These are phyloP conservation scores for Abrus pulchellus DNA, from an alignment of 306 rosid genomes.

Conservation along the genomic window DNA sequence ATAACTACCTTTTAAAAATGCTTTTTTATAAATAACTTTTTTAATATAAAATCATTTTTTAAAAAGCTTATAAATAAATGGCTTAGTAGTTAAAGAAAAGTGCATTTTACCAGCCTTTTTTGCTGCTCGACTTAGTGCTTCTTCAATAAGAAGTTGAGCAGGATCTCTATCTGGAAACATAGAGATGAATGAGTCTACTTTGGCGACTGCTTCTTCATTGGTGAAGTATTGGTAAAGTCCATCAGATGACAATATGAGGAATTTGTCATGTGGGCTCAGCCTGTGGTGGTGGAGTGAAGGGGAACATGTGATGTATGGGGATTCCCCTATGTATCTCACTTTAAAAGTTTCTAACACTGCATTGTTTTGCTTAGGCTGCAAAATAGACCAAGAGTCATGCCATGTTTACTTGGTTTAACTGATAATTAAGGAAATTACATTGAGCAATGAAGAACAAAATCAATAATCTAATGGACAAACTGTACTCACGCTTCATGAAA, in stretches of 20 bases:
- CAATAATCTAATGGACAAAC: too few relatives aligned
- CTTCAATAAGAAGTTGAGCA: constrained; percentile 83
- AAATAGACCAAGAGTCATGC: constrained; percentile 22
- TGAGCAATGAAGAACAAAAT: not conserved
- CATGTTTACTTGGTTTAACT: constrained; percentile 18
- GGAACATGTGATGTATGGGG: constrained; percentile 72
- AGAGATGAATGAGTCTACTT: constrained; percentile 74
- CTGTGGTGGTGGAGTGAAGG: constrained; percentile 76
- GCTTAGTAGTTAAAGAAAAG: not conserved
- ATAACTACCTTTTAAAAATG: too few relatives aligned
- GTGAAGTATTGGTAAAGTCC: constrained; percentile 89
- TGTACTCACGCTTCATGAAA: too few relatives aligned
- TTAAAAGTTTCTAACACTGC: constrained; percentile 81
- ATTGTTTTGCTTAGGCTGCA: constrained; percentile 86
- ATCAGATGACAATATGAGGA: constrained; percentile 88
- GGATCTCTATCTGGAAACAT: constrained; percentile 85
- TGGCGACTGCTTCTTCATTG: constrained; percentile 76
- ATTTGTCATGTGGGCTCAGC: constrained; percentile 67
- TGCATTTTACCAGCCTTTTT: constrained; percentile 67
- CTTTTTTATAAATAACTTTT: too few relatives aligned
- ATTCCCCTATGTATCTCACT: constrained; percentile 73
- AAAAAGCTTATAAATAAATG: too few relatives aligned
- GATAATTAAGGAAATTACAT: not conserved
- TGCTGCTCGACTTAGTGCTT: constrained; percentile 74
- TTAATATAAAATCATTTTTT: too few relatives aligned